Evolutionary conservation across 192 early-diverging fungal genomes (phyloP).

Genomic region (Gamsiella multidivaricata): DNA sequence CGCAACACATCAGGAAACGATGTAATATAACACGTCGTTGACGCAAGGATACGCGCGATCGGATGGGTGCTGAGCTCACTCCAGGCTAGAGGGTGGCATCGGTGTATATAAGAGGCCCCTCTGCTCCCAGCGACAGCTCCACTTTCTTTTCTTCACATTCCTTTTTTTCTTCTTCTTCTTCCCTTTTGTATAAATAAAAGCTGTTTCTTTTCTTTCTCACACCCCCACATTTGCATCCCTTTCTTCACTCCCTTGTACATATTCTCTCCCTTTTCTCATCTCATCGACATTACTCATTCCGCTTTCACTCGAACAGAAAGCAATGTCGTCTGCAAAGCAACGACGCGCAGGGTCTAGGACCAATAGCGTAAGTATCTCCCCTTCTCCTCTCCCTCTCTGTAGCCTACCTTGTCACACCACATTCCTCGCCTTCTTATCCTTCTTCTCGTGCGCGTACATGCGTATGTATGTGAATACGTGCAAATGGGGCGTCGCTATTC

Average conservation of each 20-base stretch:
- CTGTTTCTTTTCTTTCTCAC: conserved; percentile 1
- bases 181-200: neutral
- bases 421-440: too few species aligned
- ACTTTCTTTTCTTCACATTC: neutral
- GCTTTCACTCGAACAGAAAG: too few species aligned
- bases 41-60: too few species aligned
- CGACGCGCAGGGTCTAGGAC: conserved; percentile 2
- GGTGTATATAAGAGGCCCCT: too few species aligned
- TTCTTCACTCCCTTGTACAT: neutral
- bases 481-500: too few species aligned
- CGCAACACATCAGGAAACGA: too few species aligned
- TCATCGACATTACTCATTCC: neutral
- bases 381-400: neutral
- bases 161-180: neutral
- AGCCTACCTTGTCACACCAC: neutral
- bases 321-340: conserved; percentile 4
- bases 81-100: too few species aligned
- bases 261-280: neutral
- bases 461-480: too few species aligned
- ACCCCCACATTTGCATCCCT: neutral
- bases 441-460: too few species aligned
- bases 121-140: too few species aligned
- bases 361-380: conserved; percentile 9
- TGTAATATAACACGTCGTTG: too few species aligned
- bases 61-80: too few species aligned